These are phyloP conservation scores for Stagonosporopsis chrysanthemi DNA, from an alignment of 2,329 filamentous ascomycete genomes.

Conservation along the genomic window DNA sequence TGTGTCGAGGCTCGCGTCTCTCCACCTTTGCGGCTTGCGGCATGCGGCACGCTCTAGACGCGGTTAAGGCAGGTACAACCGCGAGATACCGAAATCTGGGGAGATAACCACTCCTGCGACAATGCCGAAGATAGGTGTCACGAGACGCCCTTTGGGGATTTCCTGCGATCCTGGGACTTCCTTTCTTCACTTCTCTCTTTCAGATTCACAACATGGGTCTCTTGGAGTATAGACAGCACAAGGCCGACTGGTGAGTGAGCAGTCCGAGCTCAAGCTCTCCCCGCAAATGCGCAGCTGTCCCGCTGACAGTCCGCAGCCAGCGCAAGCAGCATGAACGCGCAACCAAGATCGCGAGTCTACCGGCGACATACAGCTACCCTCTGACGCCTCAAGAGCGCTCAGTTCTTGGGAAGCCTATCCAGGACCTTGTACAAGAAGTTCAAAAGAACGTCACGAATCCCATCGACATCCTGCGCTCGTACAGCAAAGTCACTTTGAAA, in stretches of 20 bases:
- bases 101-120: constrained; percentile 15
- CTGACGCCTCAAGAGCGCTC: constrained; percentile 70
- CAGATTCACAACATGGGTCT: constrained; percentile 58
- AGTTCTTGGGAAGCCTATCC: constrained; percentile 76
- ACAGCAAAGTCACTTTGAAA: constrained; percentile 83
- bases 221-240: constrained; percentile 74
- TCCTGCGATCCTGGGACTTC: neutral
- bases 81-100: constrained; percentile 16
- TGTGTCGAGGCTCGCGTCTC: constrained; percentile 15
- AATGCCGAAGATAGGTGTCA: constrained; percentile 25
- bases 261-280: constrained; percentile 20
- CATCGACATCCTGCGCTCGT: constrained; percentile 78
- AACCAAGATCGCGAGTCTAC: constrained; percentile 72
- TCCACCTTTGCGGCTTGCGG: constrained; percentile 13
- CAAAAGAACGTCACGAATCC: constrained; percentile 72
- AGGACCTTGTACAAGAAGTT: constrained; percentile 78
- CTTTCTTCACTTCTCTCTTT: constrained; percentile 1
- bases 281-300: constrained; percentile 3
- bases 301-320: constrained; percentile 60
- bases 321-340: constrained; percentile 81
- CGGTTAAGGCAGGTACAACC: constrained; percentile 21
- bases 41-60: constrained; percentile 17
- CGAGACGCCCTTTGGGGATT: constrained; percentile 7
- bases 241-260: constrained; percentile 70
- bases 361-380: constrained; percentile 68